These are phyloP conservation scores for Salvia hispanica DNA, from an alignment of 257 asterid species.

Conservation along the genomic window DNA sequence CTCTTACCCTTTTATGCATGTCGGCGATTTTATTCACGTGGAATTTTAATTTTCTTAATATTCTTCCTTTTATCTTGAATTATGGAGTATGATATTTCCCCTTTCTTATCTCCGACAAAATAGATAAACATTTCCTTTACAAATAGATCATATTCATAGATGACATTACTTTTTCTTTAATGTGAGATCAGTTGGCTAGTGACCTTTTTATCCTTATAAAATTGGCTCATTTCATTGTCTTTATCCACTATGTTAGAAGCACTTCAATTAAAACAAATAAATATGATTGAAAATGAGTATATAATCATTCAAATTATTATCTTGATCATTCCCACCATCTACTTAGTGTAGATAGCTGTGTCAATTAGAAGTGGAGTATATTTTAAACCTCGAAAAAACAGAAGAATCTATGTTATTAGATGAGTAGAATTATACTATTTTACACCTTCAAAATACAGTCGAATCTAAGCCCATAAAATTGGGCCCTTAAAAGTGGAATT, in stretches of 20 bases:
- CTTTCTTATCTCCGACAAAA: neutral
- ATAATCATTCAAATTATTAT: neutral
- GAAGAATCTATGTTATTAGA: too few relatives aligned
- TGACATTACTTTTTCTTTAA: neutral
- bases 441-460: too few relatives aligned
- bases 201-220: neutral
- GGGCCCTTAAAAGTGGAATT: too few relatives aligned
- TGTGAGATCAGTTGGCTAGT: neutral
- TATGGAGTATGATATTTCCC: neutral
- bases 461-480: too few relatives aligned
- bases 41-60: too few relatives aligned
- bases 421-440: too few relatives aligned
- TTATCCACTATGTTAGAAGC: neutral
- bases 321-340: neutral
- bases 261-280: neutral
- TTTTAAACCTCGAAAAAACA: too few relatives aligned
- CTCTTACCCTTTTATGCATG: too few relatives aligned
- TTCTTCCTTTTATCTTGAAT: neutral
- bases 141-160: neutral
- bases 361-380: too few relatives aligned
- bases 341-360: too few relatives aligned
- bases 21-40: too few relatives aligned
- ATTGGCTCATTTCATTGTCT: neutral
- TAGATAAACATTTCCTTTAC: neutral
- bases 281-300: too few relatives aligned